phyloP scores from a whole-genome alignment of 1,139 yeast species.

The Diutina mesorugosa region DNA sequence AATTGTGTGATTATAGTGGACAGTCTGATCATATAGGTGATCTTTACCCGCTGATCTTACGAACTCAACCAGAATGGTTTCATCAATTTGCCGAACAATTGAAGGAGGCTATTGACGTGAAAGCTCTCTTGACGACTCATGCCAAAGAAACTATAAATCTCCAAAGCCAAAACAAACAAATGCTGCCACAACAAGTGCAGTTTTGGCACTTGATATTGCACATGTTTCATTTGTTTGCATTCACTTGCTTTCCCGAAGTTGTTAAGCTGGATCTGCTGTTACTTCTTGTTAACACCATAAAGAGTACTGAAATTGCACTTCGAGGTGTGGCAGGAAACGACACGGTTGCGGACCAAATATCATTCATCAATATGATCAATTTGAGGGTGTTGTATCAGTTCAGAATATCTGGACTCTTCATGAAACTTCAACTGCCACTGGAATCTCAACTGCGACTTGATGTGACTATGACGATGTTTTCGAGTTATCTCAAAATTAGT shows the following conservation, averaged over 20 bases:
- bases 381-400: conserved; percentile 42
- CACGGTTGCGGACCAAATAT: conserved; percentile 41
- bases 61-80: conserved; percentile 14
- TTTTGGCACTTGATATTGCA: conserved; percentile 19
- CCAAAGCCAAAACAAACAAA: conserved; percentile 3
- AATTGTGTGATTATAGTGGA: neutral
- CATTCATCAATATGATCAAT: conserved; percentile 45
- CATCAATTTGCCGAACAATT: conserved; percentile 11
- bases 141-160: conserved; percentile 17
- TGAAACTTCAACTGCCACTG: conserved; percentile 12
- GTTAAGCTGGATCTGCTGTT: conserved; percentile 23
- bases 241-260: conserved; percentile 26
- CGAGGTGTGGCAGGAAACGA: conserved; percentile 37
- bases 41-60: neutral
- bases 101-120: conserved; percentile 14
- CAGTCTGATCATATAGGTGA: neutral
- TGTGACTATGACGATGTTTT: conserved; percentile 21
- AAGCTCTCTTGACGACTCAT: conserved; percentile 14
- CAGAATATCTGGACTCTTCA: conserved; percentile 19
- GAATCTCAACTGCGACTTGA: conserved; percentile 8
- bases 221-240: conserved; percentile 23
- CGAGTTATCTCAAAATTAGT: conserved; percentile 21
- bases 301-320: conserved; percentile 51
- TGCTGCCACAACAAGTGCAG: conserved; percentile 12
- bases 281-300: conserved; percentile 41